Base-by-base conservation (phyloP, 352 stramenopile species). In the Bremia lactucae region DNA sequence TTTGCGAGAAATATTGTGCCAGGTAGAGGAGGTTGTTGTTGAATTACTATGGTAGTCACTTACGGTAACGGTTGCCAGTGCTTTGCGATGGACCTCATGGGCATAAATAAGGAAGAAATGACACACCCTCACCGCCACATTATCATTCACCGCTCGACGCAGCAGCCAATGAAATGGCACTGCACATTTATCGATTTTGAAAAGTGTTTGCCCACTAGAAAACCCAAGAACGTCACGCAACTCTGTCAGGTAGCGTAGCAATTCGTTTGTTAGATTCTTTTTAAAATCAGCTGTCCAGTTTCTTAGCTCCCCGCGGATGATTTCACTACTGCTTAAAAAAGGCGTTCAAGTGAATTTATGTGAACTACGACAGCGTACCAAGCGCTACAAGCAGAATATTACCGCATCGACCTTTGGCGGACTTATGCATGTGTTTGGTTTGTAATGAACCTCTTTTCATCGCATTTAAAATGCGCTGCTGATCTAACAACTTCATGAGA, bases 101-200 rank as follows among this genome's bases (percentile, higher is more conserved):
- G 70, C 4, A 68, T 85, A 33, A 87, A 85, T 55, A 87, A 87
- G 55, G 75, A 80, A 37, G 75, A 87, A 50, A 87, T 87, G 75
- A 87, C 72, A 7, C 75, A 87, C 35, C 75, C 75, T 24, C 75
- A 78, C 23, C 72, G 72, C 34, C 75, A 87, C 31, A 83, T 87
- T 16, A 70, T 87, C 42, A 41, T 87, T 22, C 46, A 59, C 5
- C 45, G 23, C 36, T 55, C 36, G 9, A 46, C 24, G n/a, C 48
- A 46, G 28, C 36, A 37, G 19, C 31, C 26, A 25, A 11, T 3
- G 25, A 44, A 36, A 29, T 80, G 63, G 63, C 58, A 54, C 31
- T 84, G 72, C 47, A 71, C 69, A 7, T 85, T 87, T 34, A 59
- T 87, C 9, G 75, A 87, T 51, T 87, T 87, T 70, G 75, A 87